Evolutionary conservation across 192 early-diverging fungal genomes (phyloP), one percentile per base, ranked within the genome.

Genomic region (Backusella sp.): DNA sequence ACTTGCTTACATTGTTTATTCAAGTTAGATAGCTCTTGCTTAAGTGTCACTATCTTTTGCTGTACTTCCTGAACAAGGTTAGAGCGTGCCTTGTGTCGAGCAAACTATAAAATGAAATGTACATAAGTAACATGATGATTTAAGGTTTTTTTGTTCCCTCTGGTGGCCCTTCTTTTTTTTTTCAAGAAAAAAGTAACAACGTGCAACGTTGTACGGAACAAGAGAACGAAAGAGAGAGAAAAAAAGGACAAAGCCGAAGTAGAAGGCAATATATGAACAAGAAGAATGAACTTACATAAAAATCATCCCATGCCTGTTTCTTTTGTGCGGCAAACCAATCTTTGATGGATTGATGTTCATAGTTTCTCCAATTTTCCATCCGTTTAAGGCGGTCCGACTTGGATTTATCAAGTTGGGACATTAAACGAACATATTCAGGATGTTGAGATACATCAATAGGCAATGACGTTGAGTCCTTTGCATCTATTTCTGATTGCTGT

Each of bases 261-360:
- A 35, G 15, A 66, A 15, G 19, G 46, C 46, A 52, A 66, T 14
- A 36, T 9, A 69, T 39, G 15, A 19, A 7, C 28, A 5, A 19
- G 19, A 49, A 28, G 14, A 53, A 56, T 19, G 23, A 23, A 59
- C 73, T 65, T 74, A 74, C 73, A 59, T 66, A 41, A 41, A 66
- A 74, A 30, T 74, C 73, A 66, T 74, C 37, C 73, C 59, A 42
- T 35, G 73, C 73, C 44, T 74, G 73, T 19, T 66, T 41, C 21
- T 65, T 74, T 14, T 74, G 73, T 52, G 73, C 73, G n/a, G 28
- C 28, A 41, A 66, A 74, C 73, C 73, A 74, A 30, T 74, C 59
- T 9, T 66, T 17, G 30, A 74, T 59, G 8, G 56, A 59, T 32
- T 74, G 53, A 66, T 39, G 53, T 66, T 74, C 56, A 65, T 23